Base-by-base conservation (phyloP, 2,329 filamentous ascomycete species). In the Fusarium bactridioides region DNA sequence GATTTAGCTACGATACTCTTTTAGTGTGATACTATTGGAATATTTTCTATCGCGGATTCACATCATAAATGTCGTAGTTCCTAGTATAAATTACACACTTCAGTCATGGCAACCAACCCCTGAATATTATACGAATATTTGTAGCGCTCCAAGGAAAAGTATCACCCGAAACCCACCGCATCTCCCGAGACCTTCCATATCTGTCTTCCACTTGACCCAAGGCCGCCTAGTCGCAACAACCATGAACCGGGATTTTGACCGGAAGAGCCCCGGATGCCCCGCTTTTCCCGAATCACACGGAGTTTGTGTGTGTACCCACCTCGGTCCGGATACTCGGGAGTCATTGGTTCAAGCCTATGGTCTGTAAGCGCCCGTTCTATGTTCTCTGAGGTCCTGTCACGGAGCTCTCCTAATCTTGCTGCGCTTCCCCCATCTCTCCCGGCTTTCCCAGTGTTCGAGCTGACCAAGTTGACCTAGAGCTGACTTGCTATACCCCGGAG, bases 261-360 rank as follows among this genome's bases (percentile, higher is more conserved):
- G 65, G 43, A 25, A 18, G 13, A 18, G 31, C 10, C 18, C 18
- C 31, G 29, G 8, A 23, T 2, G 35, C 16, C 10, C 66, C 66
- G 51, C 66, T 69, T 41, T 51, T 57, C 64, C 64, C 65, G 64
- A 63, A n/a, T 43, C 55, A 37, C 37, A 38, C 54, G 63, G 63
- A 60, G 33, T 13, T 25, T 25, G 37, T 37, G 18, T 23, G 40
- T 10, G 41, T 68, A 38, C 25, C 64, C 64, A 63, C 38, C 25
- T 41, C 66, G 29, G 25, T 5, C 61, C 43, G 31, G 43, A 25
- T 67, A 2, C 4, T 25, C 64, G 51, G 45, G 23, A 29, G 10
- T 25, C 12, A 53, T 45, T 62, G 50, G 64, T 27, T 51, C 21
- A 25, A 15, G 18, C 7, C 9, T 27, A 5, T 21, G 13, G 10